Evolutionary conservation across 768 basidiomycete species (phyloP).

Genomic region (Lactarius hatsudake): DNA sequence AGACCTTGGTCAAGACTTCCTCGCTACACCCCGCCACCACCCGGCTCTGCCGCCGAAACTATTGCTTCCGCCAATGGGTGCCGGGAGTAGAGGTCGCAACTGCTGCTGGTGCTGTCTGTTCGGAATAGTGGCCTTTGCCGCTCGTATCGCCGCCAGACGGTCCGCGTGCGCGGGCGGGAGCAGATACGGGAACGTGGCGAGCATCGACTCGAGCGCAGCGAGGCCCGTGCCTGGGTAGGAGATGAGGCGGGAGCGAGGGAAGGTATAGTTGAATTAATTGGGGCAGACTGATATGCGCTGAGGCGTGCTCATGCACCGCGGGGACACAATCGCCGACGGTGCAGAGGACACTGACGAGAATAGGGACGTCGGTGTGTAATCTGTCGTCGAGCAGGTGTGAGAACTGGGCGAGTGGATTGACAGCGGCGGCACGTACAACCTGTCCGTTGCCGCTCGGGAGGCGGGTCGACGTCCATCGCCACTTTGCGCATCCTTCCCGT

Average conservation of each 20-base stretch:
- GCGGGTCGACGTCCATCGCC: conserved; percentile 8
- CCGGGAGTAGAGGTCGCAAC: too few species aligned
- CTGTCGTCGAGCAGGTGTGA: neutral
- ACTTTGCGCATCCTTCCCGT: neutral
- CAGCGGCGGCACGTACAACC: too few species aligned
- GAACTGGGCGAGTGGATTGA: neutral
- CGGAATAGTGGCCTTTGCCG: conserved; percentile 9
- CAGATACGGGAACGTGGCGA: neutral
- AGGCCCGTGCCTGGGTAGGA: neutral
- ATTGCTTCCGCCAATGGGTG: too few species aligned
- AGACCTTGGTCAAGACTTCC: too few species aligned
- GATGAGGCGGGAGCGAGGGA: neutral
- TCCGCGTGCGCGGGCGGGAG: neutral
- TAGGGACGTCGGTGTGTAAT: neutral
- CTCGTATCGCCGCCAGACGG: conserved; percentile 4
- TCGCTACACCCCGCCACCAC: too few species aligned
- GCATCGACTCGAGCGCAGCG: neutral
- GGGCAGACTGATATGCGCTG: too few species aligned
- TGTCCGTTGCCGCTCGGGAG: conserved; percentile 3
- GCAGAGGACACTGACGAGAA: neutral
- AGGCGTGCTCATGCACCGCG: too few species aligned
- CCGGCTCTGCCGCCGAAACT: too few species aligned
- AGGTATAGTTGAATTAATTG: neutral
- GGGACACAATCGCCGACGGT: neutral
- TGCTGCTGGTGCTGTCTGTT: neutral